Percentiles rank a stretch among this genome's conserved stretches.
Conservation (phyloP, 768 basidiomycete species). For the Exsudoporus frostii region DNA sequence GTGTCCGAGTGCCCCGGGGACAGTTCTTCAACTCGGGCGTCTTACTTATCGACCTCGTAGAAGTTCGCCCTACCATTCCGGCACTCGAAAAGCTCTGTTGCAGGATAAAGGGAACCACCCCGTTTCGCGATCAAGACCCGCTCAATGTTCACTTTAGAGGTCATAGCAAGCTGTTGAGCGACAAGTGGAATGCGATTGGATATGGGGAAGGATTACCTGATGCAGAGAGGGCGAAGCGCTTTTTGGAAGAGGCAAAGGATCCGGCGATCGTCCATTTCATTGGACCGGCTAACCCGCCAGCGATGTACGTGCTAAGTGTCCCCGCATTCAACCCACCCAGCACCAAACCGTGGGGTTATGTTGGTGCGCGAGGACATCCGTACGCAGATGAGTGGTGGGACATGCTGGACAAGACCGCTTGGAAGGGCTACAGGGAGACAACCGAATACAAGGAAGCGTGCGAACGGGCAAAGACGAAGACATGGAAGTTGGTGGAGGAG, state of each 20-base stretch:
- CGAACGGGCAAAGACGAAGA: neutral
- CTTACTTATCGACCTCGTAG: constrained; percentile 44
- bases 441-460: neutral
- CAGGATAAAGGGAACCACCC: constrained; percentile 23
- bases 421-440: neutral
- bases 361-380: constrained; percentile 42
- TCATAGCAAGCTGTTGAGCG: constrained; percentile 36
- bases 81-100: constrained; percentile 25
- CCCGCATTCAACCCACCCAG: constrained; percentile 26
- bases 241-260: constrained; percentile 35
- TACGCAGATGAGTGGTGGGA: constrained; percentile 43
- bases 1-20: constrained; percentile 27
- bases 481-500: constrained; percentile 2
- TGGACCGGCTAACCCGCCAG: constrained; percentile 40
- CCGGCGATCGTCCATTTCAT: constrained; percentile 52
- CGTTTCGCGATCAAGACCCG: constrained; percentile 45
- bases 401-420: neutral
- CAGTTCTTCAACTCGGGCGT: constrained; percentile 54
- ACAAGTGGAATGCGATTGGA: constrained; percentile 52
- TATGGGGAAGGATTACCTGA: constrained; percentile 42
- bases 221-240: constrained; percentile 31
- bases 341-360: constrained; percentile 54
- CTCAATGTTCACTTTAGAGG: constrained; percentile 43
- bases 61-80: constrained; percentile 25
- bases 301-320: constrained; percentile 31